Evolutionary conservation across 83 land plant species (phyloP), one percentile per base, ranked within the genome.

Genomic region (Isoetes engelmannii): DNA sequence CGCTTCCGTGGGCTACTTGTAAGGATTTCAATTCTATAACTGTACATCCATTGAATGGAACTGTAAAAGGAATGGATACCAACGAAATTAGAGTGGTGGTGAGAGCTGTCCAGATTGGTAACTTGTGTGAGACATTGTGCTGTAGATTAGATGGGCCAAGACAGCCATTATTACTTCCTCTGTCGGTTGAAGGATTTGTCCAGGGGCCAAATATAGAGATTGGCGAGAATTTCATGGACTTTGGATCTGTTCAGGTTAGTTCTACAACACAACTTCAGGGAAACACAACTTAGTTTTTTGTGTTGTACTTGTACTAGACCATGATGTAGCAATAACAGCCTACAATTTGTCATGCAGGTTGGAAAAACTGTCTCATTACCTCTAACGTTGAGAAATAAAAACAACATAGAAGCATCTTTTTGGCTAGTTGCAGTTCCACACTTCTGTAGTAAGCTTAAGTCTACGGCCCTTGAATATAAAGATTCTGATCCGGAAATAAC

Each of bases 201-300:
- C 62, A 59, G 28, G 62, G 62, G 8, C 62, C 62, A 12, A 20
- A 37, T 18, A 37, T 59, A 18, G 18, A 20, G 18, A 59, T 59
- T 3, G 28, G 18, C 4, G 28, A 59, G 62, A 20, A 20, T 12
- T 19, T 59, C 28, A 20, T 59, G 18, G 62, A 59, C 20, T 59
- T 59, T 59, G 62, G 62, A 59, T 19, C 28, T 8, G 62, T 59
- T 59, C 62, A 59, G 62, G 62, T 59, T 42, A 12, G 62, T 19
- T 4, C 18, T 12, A 59, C 1, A 59, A 51, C 13, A 51, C 13
- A 15, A 12, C 55, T 51, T 12, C 17, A 12, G 17, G 13, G 17
- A 12, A 51, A 12, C 13, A 12, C 17, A 51, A 51, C 17, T 12
- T 51, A 51, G 13, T 51, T 51, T 17, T 51, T 51, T 12, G 0